Evolutionary conservation across 2,329 filamentous ascomycete genomes (phyloP).

Genomic region (Fusarium nygamai): DNA sequence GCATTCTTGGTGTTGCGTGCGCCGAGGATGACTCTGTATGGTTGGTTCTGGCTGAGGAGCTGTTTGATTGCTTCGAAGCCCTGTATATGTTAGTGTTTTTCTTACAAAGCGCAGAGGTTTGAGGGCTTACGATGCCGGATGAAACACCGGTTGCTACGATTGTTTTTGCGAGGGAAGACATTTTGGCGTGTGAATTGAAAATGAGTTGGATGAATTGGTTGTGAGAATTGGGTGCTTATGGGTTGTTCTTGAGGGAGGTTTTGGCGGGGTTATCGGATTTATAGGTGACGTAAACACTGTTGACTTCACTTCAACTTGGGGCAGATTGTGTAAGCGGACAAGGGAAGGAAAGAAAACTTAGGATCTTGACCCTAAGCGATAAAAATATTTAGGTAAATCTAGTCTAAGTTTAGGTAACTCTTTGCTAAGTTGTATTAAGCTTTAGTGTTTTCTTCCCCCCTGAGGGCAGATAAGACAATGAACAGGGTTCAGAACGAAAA

Average conservation of each 20-base stretch:
- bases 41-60: constrained; percentile 55
- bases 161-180: constrained; percentile 57
- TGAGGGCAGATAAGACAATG: neutral
- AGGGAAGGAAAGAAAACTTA: too few species aligned
- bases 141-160: constrained; percentile 61
- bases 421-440: too few species aligned
- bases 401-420: too few species aligned
- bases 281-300: constrained; percentile 29
- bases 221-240: neutral
- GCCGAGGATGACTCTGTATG: constrained; percentile 61
- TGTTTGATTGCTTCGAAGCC: constrained; percentile 64
- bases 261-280: constrained; percentile 37
- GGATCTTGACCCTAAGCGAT: too few species aligned
- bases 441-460: too few species aligned
- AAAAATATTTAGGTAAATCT: too few species aligned
- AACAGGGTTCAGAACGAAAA: neutral
- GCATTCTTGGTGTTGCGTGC: constrained; percentile 56
- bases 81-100: constrained; percentile 44
- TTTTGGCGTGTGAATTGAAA: constrained; percentile 21
- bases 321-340: neutral
- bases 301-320: neutral
- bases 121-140: constrained; percentile 57
- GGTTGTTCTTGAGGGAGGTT: neutral
- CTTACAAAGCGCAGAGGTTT: neutral
- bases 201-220: neutral